A percentile compares a stretch with the other conserved stretches of the same genome.
Conservation (phyloP, 129 eudicot species). For the Heracleum sosnowskyi region DNA sequence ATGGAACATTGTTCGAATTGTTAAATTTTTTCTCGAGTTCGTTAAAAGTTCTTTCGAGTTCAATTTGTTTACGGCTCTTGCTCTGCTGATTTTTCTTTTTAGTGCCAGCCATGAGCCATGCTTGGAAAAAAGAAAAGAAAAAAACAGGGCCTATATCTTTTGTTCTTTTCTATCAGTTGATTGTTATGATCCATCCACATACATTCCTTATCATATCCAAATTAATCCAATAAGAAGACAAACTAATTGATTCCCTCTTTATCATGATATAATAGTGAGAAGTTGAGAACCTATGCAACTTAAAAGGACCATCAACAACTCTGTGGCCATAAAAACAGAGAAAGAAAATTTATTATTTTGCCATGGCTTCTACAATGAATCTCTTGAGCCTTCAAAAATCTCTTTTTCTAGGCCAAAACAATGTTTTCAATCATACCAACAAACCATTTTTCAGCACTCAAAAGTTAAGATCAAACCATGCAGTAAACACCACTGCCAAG, state of each 20-base stretch:
- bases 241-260: not conserved
- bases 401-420: conserved; percentile 46
- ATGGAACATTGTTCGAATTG: too few species aligned
- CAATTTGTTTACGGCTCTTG: too few species aligned
- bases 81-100: too few species aligned
- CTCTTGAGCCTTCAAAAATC: conserved; percentile 52
- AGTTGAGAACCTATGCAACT: not conserved
- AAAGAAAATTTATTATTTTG: not conserved
- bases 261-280: not conserved
- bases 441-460: conserved; percentile 22
- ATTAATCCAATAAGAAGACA: not conserved
- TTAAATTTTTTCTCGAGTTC: too few species aligned
- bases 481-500: conserved; percentile 39
- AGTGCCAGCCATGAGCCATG: too few species aligned
- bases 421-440: conserved; percentile 16
- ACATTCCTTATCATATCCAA: not conserved
- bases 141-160: too few species aligned
- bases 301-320: conserved; percentile 1
- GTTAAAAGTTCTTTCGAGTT: too few species aligned
- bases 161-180: not conserved
- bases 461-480: conserved; percentile 19
- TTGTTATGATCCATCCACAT: not conserved
- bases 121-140: too few species aligned
- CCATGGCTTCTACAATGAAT: conserved; percentile 58
- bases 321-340: not conserved